Base-by-base conservation (phyloP, 2,329 filamentous ascomycete species). In the Amesomyces nigricolor region DNA sequence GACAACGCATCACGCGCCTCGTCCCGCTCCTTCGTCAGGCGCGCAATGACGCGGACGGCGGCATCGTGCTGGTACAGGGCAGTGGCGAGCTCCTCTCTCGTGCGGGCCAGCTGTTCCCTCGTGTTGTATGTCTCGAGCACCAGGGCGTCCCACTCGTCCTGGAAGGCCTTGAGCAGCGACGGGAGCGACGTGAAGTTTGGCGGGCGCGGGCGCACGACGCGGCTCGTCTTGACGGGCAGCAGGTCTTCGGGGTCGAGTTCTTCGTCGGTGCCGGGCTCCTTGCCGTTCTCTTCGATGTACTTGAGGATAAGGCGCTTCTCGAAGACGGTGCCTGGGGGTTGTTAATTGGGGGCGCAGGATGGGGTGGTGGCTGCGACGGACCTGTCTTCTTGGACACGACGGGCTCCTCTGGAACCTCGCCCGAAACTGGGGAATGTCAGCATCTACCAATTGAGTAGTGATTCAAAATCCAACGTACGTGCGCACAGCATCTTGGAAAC, bases 51-150 rank as follows among this genome's bases (percentile, higher is more conserved):
- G 60, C 94, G 82, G 48, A 95, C 86, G n/a, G 94, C 94, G 2
- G 94, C 92, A 77, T 99, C 94, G 65, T 97, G 89, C 73, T 97
- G 92, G 73, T 99, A 99, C 22, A 99, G 79, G 0, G 94, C 89
- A 1, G 90, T 94, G 54, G 90, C 90, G 54, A 99, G 82, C 75
- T 99, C 94, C 73, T 96, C 91, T 62, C 92, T 81, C 42, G 91
- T 95, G 69, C 95, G 89, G 50, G 87, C 81, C 59, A 99, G 78
- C 68, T 96, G 90, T 71, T 96, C 89, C 73, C 89, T 87, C 58
- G 97, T 76, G 63, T 89, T 94, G 71, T 91, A 96, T 49, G 90
- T 89, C 74, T 99, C 94, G 37, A 97, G 78, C 11, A 92, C 89
- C 44, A 96, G 76, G 8, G 91, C 87, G 70, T 99, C 94, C 94